Evolutionary conservation across 2,329 filamentous ascomycete species (phyloP), one percentile per base, ranked within the genome.

Genomic region (Alternaria postmessia): DNA sequence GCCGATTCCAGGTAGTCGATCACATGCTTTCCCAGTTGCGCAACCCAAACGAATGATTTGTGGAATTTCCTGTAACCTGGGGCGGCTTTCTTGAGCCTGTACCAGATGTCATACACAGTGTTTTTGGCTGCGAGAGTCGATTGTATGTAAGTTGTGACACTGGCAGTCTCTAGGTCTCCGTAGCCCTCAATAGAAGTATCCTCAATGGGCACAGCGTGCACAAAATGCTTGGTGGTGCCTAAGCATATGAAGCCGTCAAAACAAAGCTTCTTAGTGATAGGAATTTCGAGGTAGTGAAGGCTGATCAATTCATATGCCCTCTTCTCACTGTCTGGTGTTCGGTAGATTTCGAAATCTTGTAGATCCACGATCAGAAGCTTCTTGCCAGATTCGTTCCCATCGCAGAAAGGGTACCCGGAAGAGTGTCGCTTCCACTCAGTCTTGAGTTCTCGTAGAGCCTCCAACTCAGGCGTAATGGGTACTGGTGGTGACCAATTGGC

Each of bases 11-110:
- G 80, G 65, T 85, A 95, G 62, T 93, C 89, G 1, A 93, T 82
- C 24, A 91, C 84, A 67, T 93, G 88, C 70, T 94, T 94, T 0
- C 86, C 83, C 0, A 95, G 79, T 53, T 90, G 84, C 0, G 87
- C 89, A 1, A 94, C 76, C 91, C 91, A 95, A 0, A 88, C 60
- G 62, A 93, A 94, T 0, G 86, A 83, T 0, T 78, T 49, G 59
- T 89, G 85, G 67, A 89, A 93, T 2, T 87, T 79, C 11, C 61
- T 63, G 68, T 95, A 96, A 38, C 88, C 87, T 0, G 63, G 28
- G 0, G 87, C 81, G 0, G 92, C 89, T 1, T 58, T 64, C 1
- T 69, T 69, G 1, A 96, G 75, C 9, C 82, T 82, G 70, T 93
- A 95, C 81, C 89, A 94, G 0, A 92, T 74, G 11, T 81, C 74